These are phyloP conservation scores for Aulographum hederae DNA, from an alignment of 2,329 filamentous ascomycete species.

Conservation along the genomic window DNA sequence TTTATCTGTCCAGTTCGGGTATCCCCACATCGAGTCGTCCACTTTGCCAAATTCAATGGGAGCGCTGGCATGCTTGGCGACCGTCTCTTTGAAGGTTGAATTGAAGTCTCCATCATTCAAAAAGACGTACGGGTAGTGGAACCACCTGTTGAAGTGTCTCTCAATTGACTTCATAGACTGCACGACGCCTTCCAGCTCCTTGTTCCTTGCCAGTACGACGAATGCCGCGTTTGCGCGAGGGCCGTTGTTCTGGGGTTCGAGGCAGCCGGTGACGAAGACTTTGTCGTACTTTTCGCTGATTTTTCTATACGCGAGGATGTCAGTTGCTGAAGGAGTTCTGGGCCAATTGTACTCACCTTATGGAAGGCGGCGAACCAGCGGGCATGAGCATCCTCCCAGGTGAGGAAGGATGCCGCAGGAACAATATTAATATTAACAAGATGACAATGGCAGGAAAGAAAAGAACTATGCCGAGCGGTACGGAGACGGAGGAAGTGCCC, in stretches of 20 bases:
- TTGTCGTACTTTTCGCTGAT: slow-evolving; percentile 97
- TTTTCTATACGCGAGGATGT: slow-evolving; percentile 38
- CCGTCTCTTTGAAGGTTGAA: slow-evolving; percentile 72
- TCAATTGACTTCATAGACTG: slow-evolving; percentile 97
- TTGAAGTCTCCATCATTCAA: slow-evolving; percentile 97
- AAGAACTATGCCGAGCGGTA: slow-evolving; percentile 81
- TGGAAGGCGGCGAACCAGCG: slow-evolving; percentile 69
- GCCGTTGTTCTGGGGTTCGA: slow-evolving; percentile 54
- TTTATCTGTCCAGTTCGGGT: slow-evolving; percentile 86
- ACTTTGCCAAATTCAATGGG: slow-evolving; percentile 90
- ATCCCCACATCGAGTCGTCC: slow-evolving; percentile 81
- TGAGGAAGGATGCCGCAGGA: slow-evolving; percentile 72
- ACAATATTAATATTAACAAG: slow-evolving; percentile 75
- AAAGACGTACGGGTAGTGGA: slow-evolving; percentile 96
- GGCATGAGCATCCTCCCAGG: slow-evolving; percentile 73
- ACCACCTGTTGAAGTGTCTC: slow-evolving; percentile 98
- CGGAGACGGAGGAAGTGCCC: slow-evolving; percentile 80
- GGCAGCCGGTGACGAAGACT: slow-evolving; percentile 82
- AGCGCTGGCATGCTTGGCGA: slow-evolving; percentile 77
- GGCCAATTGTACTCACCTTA: slow-evolving; percentile 41
- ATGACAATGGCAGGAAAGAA: slow-evolving; percentile 85
- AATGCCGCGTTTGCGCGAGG: slow-evolving; percentile 88
- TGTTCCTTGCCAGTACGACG: slow-evolving; percentile 87
- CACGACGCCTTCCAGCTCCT: slow-evolving; percentile 88
- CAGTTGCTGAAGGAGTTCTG: neutral